A percentile compares a stretch with the other conserved stretches of the same genome.
These are phyloP conservation scores for Alternaria angustiovoidea DNA, from an alignment of 2,329 filamentous ascomycete genomes.

Conservation along the genomic window DNA sequence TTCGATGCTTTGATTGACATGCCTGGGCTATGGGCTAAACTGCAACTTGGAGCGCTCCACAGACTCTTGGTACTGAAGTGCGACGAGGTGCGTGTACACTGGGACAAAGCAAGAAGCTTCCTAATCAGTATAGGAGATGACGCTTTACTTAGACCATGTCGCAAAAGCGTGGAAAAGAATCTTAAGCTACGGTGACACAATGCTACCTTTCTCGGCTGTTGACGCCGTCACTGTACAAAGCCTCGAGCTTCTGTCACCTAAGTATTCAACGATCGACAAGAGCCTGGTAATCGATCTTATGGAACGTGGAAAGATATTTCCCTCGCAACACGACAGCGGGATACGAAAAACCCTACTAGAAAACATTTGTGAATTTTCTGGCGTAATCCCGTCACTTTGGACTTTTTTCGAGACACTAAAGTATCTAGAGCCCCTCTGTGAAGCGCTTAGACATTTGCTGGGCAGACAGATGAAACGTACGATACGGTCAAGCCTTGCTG, in stretches of 20 bases:
- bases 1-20: conserved; percentile 31
- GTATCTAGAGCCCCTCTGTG: conserved; percentile 22
- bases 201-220: conserved; percentile 11
- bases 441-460: conserved; percentile 21
- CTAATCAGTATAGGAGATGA: conserved; percentile 24
- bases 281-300: conserved; percentile 14
- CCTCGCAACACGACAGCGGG: conserved; percentile 5
- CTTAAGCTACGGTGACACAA: conserved; percentile 11
- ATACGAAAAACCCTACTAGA: conserved; percentile 6
- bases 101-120: neutral
- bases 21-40: conserved; percentile 24
- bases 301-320: conserved; percentile 15
- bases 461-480: conserved; percentile 16
- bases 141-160: conserved; percentile 23
- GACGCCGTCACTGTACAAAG: conserved; percentile 15
- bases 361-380: conserved; percentile 15
- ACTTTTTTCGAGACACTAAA: conserved; percentile 30
- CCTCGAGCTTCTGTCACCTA: conserved; percentile 18
- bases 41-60: conserved; percentile 32
- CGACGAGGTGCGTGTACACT: conserved; percentile 22
- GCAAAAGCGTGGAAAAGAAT: conserved; percentile 15
- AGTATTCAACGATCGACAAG: conserved; percentile 13
- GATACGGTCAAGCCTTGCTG: conserved; percentile 18
- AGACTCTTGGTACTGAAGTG: conserved; percentile 30
- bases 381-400: conserved; percentile 18